Percentiles rank a stretch among this genome's conserved stretches.
Evolutionary conservation across 2,329 filamentous ascomycete species (phyloP).

Genomic region (Simplicillium sp.): DNA sequence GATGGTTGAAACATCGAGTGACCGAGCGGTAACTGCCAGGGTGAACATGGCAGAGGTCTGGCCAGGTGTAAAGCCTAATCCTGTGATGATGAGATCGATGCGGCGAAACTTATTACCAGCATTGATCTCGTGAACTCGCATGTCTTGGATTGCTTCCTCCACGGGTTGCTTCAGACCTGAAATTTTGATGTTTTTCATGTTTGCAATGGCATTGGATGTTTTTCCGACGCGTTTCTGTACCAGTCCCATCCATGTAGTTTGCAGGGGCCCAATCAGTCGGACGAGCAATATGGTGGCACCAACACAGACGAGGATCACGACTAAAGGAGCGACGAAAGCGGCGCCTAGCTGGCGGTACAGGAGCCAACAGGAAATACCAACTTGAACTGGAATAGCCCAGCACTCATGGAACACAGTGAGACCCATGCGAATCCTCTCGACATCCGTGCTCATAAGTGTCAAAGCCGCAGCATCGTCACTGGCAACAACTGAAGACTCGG

Average conservation of each 20-base stretch:
- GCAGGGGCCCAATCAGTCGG: constrained; percentile 12
- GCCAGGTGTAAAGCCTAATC: constrained; percentile 18
- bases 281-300: constrained; percentile 8
- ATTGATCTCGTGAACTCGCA: constrained; percentile 14
- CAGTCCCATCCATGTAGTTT: constrained; percentile 19
- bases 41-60: constrained; percentile 23
- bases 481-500: constrained; percentile 12
- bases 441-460: constrained; percentile 28
- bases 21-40: constrained; percentile 15
- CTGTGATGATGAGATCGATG: constrained; percentile 15
- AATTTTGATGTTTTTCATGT: constrained; percentile 18
- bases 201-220: constrained; percentile 12
- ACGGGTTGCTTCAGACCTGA: constrained; percentile 19
- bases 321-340: constrained; percentile 20
- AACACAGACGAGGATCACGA: constrained; percentile 16
- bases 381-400: constrained; percentile 23
- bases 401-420: constrained; percentile 20
- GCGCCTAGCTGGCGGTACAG: constrained; percentile 19
- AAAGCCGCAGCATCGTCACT: constrained; percentile 20
- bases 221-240: constrained; percentile 17
- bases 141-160: constrained; percentile 11
- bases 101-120: constrained; percentile 13
- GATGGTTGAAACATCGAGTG: constrained; percentile 15
- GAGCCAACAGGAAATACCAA: constrained; percentile 21
- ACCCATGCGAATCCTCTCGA: constrained; percentile 22